phyloP scores from a whole-genome alignment of 306 rosid species.

The Vigna mungo region DNA sequence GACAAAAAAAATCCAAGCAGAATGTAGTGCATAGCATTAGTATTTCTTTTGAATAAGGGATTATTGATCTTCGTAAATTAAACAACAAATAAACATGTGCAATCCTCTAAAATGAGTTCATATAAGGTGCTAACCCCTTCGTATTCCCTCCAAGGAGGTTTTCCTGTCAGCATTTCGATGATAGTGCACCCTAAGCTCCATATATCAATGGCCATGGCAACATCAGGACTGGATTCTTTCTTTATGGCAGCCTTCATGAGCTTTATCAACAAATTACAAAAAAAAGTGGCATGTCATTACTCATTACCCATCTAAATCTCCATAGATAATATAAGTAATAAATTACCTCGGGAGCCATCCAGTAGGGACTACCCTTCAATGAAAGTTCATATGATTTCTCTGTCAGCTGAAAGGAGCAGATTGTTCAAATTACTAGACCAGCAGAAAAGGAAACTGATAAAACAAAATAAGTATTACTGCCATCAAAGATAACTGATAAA shows the following conservation, averaged over 20 bases:
- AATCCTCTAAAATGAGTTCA: slow-evolving; percentile 28
- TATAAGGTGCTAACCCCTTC: slow-evolving; percentile 67
- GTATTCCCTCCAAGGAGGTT: slow-evolving; percentile 92
- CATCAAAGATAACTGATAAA: slow-evolving; percentile 27
- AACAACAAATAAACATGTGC: slow-evolving; percentile 21
- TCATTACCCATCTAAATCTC: slow-evolving; percentile 25
- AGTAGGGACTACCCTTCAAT: slow-evolving; percentile 94
- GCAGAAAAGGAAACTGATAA: slow-evolving; percentile 22
- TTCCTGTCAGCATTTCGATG: slow-evolving; percentile 91
- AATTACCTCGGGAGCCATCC: slow-evolving; percentile 99
- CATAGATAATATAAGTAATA: slow-evolving; percentile 34
- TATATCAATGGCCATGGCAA: slow-evolving; percentile 90
- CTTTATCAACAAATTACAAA: slow-evolving; percentile 54
- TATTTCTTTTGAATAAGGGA: slow-evolving; percentile 1
- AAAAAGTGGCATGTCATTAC: slow-evolving; percentile 21
- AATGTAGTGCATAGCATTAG: neutral
- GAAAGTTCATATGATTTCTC: slow-evolving; percentile 82
- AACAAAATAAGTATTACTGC: neutral
- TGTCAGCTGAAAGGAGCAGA: slow-evolving; percentile 65
- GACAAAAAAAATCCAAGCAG: neutral
- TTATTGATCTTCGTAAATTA: slow-evolving; percentile 17
- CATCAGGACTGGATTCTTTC: slow-evolving; percentile 65
- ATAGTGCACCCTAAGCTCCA: slow-evolving; percentile 99
- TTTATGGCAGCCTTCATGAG: slow-evolving; percentile 83
- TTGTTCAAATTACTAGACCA: slow-evolving; percentile 39